These are phyloP conservation scores for Tephrocybe rancida DNA, from an alignment of 768 basidiomycete genomes.

Conservation along the genomic window DNA sequence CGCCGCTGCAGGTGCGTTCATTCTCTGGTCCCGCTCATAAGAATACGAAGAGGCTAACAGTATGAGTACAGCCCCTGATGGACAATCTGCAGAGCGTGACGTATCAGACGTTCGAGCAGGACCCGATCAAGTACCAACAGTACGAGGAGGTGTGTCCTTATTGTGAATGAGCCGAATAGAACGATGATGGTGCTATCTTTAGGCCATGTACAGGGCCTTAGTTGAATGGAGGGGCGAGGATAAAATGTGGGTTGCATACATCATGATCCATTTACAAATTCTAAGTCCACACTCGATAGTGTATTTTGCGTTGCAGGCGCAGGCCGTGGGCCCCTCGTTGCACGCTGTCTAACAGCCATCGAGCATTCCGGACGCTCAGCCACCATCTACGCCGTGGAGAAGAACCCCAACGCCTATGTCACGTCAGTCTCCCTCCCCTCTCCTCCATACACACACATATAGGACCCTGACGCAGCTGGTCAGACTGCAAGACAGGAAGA, in stretches of 20 bases:
- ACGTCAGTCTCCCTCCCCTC: conserved; percentile 54
- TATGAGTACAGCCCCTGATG: conserved; percentile 82
- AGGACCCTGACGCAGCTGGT: background rate
- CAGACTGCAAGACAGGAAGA: conserved; percentile 84
- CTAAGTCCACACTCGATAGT: conserved; percentile 38
- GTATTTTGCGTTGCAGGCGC: conserved; percentile 92
- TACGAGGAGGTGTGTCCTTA: conserved; percentile 79
- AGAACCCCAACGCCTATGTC: conserved; percentile 94
- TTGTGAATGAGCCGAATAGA: conserved; percentile 9
- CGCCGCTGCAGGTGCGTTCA: conserved; percentile 78
- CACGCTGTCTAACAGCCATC: conserved; percentile 79
- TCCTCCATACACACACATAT: conserved; percentile 11
- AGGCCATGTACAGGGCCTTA: conserved; percentile 85
- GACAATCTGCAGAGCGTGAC: conserved; percentile 95
- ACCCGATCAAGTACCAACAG: conserved; percentile 93
- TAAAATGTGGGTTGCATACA: conserved; percentile 56
- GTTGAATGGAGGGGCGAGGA: conserved; percentile 63
- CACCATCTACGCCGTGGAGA: conserved; percentile 87
- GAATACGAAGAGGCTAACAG: background rate
- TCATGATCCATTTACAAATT: conserved; percentile 6
- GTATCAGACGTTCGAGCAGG: conserved; percentile 97
- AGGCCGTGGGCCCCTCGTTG: conserved; percentile 91
- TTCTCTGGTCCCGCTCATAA: background rate
- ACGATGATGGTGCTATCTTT: background rate
- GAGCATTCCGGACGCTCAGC: conserved; percentile 63